Percentiles rank a stretch among this genome's conserved stretches.
These are phyloP conservation scores for Barnettozyma sp. DNA, from an alignment of 805 yeast genomes.

Conservation along the genomic window DNA sequence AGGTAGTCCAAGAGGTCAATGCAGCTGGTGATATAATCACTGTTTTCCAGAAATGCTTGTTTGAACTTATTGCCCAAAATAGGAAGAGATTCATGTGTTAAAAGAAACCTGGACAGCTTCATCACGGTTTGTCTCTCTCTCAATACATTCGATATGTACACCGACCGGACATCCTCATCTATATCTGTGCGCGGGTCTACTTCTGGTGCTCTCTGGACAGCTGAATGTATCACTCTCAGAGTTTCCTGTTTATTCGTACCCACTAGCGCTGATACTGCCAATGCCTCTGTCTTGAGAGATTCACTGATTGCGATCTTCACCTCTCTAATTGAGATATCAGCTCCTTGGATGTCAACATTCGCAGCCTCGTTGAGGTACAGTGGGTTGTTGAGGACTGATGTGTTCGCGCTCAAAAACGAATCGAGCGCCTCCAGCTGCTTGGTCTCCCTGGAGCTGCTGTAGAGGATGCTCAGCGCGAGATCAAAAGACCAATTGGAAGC, in stretches of 20 bases:
- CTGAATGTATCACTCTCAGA: constrained; percentile 40
- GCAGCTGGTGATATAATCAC: constrained; percentile 21
- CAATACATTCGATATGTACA: constrained; percentile 35
- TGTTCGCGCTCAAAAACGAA: constrained; percentile 13
- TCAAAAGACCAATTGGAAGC: constrained; percentile 20
- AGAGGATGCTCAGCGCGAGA: constrained; percentile 19
- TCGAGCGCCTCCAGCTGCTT: constrained; percentile 17
- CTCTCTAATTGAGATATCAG: constrained; percentile 34
- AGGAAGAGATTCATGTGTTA: constrained; percentile 23
- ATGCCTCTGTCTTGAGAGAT: constrained; percentile 33
- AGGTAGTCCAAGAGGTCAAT: constrained; percentile 14
- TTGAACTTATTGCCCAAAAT: constrained; percentile 21
- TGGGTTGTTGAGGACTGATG: constrained; percentile 11
- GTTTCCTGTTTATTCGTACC: constrained; percentile 38
- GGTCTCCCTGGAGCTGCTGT: constrained; percentile 11
- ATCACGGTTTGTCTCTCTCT: constrained; percentile 46
- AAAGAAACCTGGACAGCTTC: constrained; percentile 31
- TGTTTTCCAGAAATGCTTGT: constrained; percentile 16
- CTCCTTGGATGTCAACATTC: constrained; percentile 11
- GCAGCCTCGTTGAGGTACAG: constrained; percentile 3
- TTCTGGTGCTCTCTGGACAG: constrained; percentile 32
- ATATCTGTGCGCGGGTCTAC: constrained; percentile 3
- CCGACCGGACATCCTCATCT: constrained; percentile 8
- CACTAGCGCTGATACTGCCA: constrained; percentile 33
- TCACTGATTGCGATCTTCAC: constrained; percentile 32